Conservation (phyloP, 768 basidiomycete species). For the Lyophyllum shimeji region DNA sequence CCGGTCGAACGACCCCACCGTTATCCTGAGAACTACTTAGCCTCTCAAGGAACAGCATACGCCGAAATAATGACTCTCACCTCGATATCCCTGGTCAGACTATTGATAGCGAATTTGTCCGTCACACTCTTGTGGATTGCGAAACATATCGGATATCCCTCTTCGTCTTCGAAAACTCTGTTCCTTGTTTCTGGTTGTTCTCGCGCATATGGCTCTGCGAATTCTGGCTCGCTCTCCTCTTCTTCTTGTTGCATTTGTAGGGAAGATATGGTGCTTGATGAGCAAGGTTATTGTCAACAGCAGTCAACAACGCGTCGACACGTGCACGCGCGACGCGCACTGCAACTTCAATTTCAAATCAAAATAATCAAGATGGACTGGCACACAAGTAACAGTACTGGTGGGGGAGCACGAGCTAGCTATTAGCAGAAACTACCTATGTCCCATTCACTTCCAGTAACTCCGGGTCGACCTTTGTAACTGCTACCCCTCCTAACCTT, state of each 20-base stretch:
- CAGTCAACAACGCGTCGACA: not conserved
- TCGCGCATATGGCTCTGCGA: not conserved
- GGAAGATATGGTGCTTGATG: not conserved
- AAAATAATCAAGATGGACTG: too few relatives aligned
- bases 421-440: too few relatives aligned
- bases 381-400: too few relatives aligned
- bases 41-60: not conserved
- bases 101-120: slow-evolving; percentile 10
- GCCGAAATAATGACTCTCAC: slow-evolving; percentile 20
- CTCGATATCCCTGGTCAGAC: slow-evolving; percentile 30
- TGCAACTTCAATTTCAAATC: not conserved
- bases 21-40: slow-evolving; percentile 7
- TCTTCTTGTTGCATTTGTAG: not conserved
- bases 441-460: not conserved
- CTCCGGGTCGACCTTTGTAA: not conserved
- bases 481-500: slow-evolving; percentile 7
- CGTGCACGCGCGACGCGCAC: not conserved
- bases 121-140: slow-evolving; percentile 33
- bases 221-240: slow-evolving; percentile 11
- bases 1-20: slow-evolving; percentile 20
- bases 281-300: not conserved
- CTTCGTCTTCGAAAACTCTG: slow-evolving; percentile 21
- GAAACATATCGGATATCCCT: slow-evolving; percentile 29
- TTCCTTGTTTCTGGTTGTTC: not conserved
- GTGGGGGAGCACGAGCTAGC: too few relatives aligned